These are phyloP conservation scores for Phytophthora pinifolia DNA, from an alignment of 352 stramenopile species.

Conservation along the genomic window DNA sequence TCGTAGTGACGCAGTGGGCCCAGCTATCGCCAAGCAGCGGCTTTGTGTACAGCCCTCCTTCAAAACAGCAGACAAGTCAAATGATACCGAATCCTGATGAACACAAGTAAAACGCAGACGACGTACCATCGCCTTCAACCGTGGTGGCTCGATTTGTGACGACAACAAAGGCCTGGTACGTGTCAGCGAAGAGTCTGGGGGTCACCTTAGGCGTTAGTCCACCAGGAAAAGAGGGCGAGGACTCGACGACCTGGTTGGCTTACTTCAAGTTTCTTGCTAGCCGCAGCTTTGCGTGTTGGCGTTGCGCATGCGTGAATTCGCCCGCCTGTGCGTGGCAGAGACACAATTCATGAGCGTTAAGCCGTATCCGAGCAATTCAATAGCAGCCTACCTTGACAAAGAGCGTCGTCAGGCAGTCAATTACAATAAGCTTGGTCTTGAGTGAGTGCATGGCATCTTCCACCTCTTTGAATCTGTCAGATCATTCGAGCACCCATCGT, in stretches of 20 bases:
- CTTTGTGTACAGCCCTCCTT: constrained; percentile 59
- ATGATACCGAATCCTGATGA: background rate
- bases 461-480: constrained; percentile 57
- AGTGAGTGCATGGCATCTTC: constrained; percentile 44
- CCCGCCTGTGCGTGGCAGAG: constrained; percentile 26
- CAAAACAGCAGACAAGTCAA: constrained; percentile 1
- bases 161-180: constrained; percentile 62
- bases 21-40: constrained; percentile 66
- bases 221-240: background rate
- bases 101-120: background rate
- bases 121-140: constrained; percentile 29
- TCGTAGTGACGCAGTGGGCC: constrained; percentile 68
- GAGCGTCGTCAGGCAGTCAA: constrained; percentile 72
- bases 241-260: background rate
- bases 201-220: constrained; percentile 2
- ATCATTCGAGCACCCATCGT: background rate
- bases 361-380: background rate
- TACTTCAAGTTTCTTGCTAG: constrained; percentile 60
- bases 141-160: constrained; percentile 69
- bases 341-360: background rate
- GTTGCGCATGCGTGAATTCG: constrained; percentile 40
- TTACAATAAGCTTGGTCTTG: constrained; percentile 61
- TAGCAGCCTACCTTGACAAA: constrained; percentile 51
- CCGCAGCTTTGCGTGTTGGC: constrained; percentile 50
- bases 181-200: constrained; percentile 62